Conservation (phyloP, 2,329 filamentous ascomycete genomes). For the Pyrenochaeta sp. region DNA sequence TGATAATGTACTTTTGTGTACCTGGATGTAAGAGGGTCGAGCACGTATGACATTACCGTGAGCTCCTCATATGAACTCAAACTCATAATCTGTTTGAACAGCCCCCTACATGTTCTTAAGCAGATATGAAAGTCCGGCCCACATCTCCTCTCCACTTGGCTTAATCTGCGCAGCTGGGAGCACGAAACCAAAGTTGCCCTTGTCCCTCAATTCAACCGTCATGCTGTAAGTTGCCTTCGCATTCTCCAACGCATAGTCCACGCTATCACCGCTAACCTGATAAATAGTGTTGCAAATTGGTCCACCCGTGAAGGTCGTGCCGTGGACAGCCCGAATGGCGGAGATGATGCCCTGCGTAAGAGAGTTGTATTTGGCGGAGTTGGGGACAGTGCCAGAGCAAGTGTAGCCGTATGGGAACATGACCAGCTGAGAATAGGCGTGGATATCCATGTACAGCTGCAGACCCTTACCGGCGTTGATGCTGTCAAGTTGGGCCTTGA, state of each 20-base stretch:
- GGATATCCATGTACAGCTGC: slow-evolving; percentile 71
- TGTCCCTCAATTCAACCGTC: slow-evolving; percentile 61
- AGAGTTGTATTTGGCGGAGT: slow-evolving; percentile 58
- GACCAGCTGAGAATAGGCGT: slow-evolving; percentile 63
- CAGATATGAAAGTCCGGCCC: slow-evolving; percentile 51
- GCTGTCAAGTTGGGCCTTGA: slow-evolving; percentile 58
- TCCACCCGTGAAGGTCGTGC: slow-evolving; percentile 53
- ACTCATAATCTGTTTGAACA: background rate
- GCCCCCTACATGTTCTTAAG: slow-evolving; percentile 38
- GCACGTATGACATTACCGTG: no score
- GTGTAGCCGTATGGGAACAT: slow-evolving; percentile 68
- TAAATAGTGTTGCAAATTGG: slow-evolving; percentile 70
- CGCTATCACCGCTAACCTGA: slow-evolving; percentile 58
- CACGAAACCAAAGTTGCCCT: slow-evolving; percentile 59
- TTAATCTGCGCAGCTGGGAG: slow-evolving; percentile 59
- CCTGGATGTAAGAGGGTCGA: no score
- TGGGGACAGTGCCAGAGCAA: slow-evolving; percentile 58
- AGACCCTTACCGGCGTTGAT: slow-evolving; percentile 60
- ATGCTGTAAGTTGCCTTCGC: slow-evolving; percentile 56
- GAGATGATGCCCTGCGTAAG: slow-evolving; percentile 60
- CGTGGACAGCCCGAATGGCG: slow-evolving; percentile 65
- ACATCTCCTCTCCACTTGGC: slow-evolving; percentile 58
- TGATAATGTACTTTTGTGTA: no score
- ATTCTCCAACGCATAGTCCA: slow-evolving; percentile 56
- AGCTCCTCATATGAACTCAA: no score